phyloP scores from a whole-genome alignment of 2,329 filamentous ascomycete genomes.

The Monilinia vaccinii-corymbosi region DNA sequence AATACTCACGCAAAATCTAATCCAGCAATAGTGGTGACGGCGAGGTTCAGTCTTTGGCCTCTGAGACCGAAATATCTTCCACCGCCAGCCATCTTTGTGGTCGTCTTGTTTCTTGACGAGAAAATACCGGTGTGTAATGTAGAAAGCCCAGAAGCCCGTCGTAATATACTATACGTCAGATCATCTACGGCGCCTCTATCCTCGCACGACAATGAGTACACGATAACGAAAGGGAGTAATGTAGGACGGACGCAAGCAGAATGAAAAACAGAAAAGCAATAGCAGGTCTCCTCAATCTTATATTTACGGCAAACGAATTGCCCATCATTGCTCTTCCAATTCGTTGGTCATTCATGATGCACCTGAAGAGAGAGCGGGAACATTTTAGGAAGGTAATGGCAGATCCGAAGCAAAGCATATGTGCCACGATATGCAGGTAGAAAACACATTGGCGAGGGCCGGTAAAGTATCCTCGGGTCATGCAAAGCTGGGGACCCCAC shows the following conservation, averaged over 20 bases:
- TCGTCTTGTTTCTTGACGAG: no score
- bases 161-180: background rate
- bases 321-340: background rate
- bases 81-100: conserved; percentile 14
- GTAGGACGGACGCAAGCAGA: background rate
- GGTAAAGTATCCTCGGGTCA: background rate
- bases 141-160: background rate
- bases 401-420: background rate
- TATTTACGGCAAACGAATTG: background rate
- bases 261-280: background rate
- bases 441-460: background rate
- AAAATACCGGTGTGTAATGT: background rate
- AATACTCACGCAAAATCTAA: conserved; percentile 56
- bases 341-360: background rate
- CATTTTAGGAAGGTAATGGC: background rate
- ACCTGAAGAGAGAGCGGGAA: background rate
- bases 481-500: background rate
- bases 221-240: background rate
- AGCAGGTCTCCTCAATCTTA: background rate
- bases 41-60: conserved; percentile 57
- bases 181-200: background rate
- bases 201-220: background rate
- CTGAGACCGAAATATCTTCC: conserved; percentile 53
- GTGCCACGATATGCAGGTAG: background rate
- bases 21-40: conserved; percentile 62